phyloP scores from a whole-genome alignment of 2,329 filamentous ascomycete species.

The Diaporthe caulivora region DNA sequence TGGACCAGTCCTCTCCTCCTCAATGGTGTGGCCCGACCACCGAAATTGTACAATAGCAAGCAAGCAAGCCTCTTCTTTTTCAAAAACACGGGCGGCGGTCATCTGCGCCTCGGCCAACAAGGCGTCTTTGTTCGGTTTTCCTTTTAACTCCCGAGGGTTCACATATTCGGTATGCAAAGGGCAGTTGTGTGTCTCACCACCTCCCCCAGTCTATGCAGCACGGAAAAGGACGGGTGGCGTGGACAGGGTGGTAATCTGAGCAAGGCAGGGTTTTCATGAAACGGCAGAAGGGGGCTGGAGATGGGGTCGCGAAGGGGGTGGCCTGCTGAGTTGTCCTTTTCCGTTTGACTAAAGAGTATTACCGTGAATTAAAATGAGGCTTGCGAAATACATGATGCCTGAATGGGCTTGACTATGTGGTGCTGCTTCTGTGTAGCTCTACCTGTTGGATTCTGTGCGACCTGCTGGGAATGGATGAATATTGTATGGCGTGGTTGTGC shows the following conservation, averaged over 20 bases:
- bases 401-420: neutral
- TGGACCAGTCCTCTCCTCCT: neutral
- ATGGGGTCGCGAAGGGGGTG: neutral
- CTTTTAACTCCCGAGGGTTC: too few species aligned
- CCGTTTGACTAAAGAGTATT: neutral
- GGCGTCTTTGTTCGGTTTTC: too few species aligned
- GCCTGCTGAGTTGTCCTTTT: neutral
- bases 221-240: neutral
- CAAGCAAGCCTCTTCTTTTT: neutral
- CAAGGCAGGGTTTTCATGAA: neutral
- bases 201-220: neutral
- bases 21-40: neutral
- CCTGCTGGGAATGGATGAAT: neutral
- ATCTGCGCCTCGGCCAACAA: conserved; percentile 4
- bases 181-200: neutral
- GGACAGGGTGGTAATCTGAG: conserved; percentile 2
- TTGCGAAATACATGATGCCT: neutral
- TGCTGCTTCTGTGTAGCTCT: neutral
- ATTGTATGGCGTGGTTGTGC: too few species aligned
- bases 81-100: conserved; percentile 3
- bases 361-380: neutral
- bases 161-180: neutral
- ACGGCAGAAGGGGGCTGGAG: neutral
- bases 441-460: neutral
- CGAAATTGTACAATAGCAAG: conserved; percentile 18